These are phyloP conservation scores for Venturia pyrina DNA, from an alignment of 2,329 filamentous ascomycete genomes.

Conservation along the genomic window DNA sequence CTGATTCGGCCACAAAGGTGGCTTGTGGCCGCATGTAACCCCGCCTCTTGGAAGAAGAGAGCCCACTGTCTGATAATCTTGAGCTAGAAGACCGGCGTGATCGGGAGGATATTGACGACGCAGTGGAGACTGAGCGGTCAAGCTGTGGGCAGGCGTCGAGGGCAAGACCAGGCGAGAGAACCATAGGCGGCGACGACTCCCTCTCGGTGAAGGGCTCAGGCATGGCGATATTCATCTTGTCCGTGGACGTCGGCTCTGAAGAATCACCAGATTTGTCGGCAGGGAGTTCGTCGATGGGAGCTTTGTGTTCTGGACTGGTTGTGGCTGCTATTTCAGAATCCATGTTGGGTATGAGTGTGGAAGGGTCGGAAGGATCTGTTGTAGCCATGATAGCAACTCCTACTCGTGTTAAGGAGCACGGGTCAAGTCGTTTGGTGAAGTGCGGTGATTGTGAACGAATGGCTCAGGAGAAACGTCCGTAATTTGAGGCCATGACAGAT, in stretches of 20 bases:
- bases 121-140: constrained; percentile 54
- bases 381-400: background rate
- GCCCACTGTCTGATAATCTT: constrained; percentile 28
- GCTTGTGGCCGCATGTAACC: constrained; percentile 83
- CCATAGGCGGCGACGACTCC: constrained; percentile 9
- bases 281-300: background rate
- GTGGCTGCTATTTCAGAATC: background rate
- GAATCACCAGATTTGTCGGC: background rate
- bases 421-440: background rate
- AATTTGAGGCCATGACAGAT: background rate
- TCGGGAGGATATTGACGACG: constrained; percentile 41
- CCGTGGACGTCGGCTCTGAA: background rate
- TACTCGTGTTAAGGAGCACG: background rate
- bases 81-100: constrained; percentile 33
- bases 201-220: background rate
- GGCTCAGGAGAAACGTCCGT: background rate
- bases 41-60: constrained; percentile 41
- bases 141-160: constrained; percentile 49
- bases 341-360: background rate
- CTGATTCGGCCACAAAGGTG: constrained; percentile 83
- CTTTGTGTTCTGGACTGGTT: background rate
- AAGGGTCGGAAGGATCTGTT: background rate
- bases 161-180: constrained; percentile 46
- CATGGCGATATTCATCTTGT: background rate
- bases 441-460: background rate